Percentiles rank a stretch among this genome's conserved stretches.
Evolutionary conservation across 768 basidiomycete species (phyloP).

Genomic region (Phylloporus arenicola): DNA sequence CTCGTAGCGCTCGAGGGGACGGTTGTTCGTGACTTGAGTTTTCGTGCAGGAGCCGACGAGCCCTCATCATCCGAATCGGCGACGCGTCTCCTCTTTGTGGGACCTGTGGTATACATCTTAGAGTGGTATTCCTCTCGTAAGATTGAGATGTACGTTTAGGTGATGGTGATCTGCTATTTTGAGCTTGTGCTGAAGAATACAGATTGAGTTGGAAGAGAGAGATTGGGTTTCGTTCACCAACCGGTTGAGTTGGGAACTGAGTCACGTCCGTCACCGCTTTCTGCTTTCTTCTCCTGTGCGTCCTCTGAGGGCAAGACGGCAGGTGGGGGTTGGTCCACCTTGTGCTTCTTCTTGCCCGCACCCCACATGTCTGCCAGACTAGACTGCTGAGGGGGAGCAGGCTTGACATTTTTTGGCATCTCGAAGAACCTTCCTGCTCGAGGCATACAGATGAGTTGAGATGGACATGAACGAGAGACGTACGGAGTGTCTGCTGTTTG

Average conservation of each 20-base stretch:
- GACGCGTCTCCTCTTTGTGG: constrained; percentile 48
- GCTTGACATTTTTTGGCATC: constrained; percentile 65
- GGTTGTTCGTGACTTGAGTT: not conserved
- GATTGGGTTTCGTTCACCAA: constrained; percentile 6
- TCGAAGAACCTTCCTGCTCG: constrained; percentile 64
- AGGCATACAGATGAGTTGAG: not conserved
- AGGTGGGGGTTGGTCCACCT: constrained; percentile 17
- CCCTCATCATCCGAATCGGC: constrained; percentile 48
- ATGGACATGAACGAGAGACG: constrained; percentile 6
- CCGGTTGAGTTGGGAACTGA: constrained; percentile 2
- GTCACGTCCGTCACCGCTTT: constrained; percentile 10
- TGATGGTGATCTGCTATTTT: constrained; percentile 31
- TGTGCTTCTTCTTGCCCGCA: constrained; percentile 40
- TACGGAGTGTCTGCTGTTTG: constrained; percentile 72
- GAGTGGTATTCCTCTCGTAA: not conserved
- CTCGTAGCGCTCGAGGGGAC: not conserved
- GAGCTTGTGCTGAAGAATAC: constrained; percentile 31
- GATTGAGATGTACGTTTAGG: constrained; percentile 14
- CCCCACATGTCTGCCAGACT: constrained; percentile 74
- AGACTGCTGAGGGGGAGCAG: constrained; percentile 70
- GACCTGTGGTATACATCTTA: constrained; percentile 19
- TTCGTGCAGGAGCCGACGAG: not conserved
- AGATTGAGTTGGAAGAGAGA: constrained; percentile 1
- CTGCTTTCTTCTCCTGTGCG: constrained; percentile 22
- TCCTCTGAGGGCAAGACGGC: constrained; percentile 20